Evolutionary conservation across 441 rosid genomes (phyloP).

Genomic region (Jatropha multifida): DNA sequence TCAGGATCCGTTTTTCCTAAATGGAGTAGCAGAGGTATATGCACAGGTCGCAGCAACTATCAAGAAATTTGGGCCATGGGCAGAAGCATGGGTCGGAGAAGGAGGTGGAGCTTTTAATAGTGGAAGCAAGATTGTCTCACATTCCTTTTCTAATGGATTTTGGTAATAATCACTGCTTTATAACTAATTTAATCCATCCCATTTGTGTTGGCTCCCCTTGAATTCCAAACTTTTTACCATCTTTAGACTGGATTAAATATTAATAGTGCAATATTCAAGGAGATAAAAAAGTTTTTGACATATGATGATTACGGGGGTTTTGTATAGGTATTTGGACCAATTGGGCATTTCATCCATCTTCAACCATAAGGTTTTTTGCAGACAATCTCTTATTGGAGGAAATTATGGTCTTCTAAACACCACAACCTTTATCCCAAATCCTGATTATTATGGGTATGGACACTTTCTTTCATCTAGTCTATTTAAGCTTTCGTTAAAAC

Average conservation of each 20-base stretch:
- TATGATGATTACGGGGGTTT: no score
- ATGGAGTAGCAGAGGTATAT: constrained; percentile 37
- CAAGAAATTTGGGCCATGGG: constrained; percentile 43
- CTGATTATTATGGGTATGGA: constrained; percentile 54
- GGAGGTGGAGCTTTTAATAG: constrained; percentile 66
- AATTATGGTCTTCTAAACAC: constrained; percentile 59
- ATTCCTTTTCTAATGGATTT: constrained; percentile 51
- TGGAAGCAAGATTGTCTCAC: constrained; percentile 60
- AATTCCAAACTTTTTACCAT: no score
- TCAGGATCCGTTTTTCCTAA: constrained; percentile 51
- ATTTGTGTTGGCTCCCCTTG: no score
- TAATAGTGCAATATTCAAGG: no score
- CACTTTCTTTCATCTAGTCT: not conserved
- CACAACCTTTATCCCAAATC: constrained; percentile 50
- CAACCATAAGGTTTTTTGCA: constrained; percentile 56
- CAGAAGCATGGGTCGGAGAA: constrained; percentile 61
- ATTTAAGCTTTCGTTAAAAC: not conserved
- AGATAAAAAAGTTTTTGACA: no score
- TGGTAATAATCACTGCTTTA: constrained; percentile 33
- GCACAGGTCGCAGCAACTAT: constrained; percentile 24
- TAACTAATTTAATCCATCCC: not conserved
- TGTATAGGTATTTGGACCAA: constrained; percentile 64
- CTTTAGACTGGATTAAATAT: no score
- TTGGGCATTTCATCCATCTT: constrained; percentile 54
- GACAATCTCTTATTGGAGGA: constrained; percentile 69